Conservation (phyloP, 1,284 basidiomycete species). For the Cutaneotrichosporon cutaneum region DNA sequence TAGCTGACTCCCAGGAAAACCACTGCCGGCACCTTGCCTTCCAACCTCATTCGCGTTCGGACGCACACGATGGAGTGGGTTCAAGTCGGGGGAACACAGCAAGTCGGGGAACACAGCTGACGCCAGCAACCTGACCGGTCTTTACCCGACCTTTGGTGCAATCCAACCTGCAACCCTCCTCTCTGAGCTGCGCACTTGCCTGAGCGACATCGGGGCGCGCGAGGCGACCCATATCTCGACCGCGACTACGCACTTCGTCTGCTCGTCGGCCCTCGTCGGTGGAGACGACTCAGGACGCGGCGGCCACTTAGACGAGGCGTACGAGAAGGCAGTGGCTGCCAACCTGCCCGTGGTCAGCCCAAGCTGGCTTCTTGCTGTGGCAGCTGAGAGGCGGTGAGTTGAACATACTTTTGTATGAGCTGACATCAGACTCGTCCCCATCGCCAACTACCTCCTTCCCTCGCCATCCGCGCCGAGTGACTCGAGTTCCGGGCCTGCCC, state of each 20-base stretch:
- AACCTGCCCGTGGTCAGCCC: conserved; percentile 89
- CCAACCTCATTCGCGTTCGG: conserved; percentile 72
- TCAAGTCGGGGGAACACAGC: too few relatives aligned
- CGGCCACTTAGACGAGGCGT: conserved; percentile 63
- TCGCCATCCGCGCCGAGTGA: conserved; percentile 58
- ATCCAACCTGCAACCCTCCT: conserved; percentile 72
- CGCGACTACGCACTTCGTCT: conserved; percentile 94
- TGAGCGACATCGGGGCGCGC: conserved; percentile 78
- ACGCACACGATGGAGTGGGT: conserved; percentile 78
- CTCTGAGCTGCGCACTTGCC: conserved; percentile 71
- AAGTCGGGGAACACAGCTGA: not conserved
- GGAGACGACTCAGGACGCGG: conserved; percentile 57
- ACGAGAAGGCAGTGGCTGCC: conserved; percentile 82
- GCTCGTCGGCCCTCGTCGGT: conserved; percentile 70
- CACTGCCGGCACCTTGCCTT: conserved; percentile 81
- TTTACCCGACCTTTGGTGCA: conserved; percentile 87
- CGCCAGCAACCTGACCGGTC: conserved; percentile 77
- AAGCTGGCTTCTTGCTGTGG: conserved; percentile 83
- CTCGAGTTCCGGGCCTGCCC: conserved; percentile 56
- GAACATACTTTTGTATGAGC: too few relatives aligned
- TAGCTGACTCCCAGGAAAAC: conserved; percentile 57
- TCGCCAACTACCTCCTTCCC: conserved; percentile 76
- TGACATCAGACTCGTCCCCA: conserved; percentile 72
- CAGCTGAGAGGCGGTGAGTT: conserved; percentile 72
- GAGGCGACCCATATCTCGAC: conserved; percentile 92